Conservation (phyloP, 2,329 filamentous ascomycete species). For the Alternaria viburni region DNA sequence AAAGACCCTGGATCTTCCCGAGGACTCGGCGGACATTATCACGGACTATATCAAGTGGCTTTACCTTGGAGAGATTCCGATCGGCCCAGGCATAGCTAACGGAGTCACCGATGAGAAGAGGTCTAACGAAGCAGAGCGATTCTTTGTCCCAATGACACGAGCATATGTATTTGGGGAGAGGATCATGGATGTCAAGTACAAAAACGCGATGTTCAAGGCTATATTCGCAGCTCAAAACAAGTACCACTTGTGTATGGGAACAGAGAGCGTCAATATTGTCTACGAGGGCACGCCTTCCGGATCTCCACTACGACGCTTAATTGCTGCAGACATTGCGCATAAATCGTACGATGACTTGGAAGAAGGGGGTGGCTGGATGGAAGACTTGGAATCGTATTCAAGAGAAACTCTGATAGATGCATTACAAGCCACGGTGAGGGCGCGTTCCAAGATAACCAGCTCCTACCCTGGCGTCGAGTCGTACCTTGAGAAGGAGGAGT, state of each 20-base stretch:
- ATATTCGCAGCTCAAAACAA: background rate
- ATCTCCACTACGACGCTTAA: background rate
- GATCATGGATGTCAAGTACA: background rate
- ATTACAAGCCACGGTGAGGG: too few species aligned
- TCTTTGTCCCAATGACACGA: too few species aligned
- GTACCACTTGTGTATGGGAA: rapidly evolving
- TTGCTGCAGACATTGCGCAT: background rate
- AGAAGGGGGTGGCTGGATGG: background rate
- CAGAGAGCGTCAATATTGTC: background rate
- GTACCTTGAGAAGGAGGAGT: background rate
- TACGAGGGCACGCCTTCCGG: background rate
- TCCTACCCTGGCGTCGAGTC: background rate
- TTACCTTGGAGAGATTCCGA: too few species aligned
- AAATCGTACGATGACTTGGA: too few species aligned
- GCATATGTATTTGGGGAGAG: background rate
- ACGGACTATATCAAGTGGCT: background rate
- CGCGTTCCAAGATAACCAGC: too few species aligned
- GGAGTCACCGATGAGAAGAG: too few species aligned
- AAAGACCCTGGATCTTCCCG: background rate
- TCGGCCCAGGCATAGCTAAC: too few species aligned
- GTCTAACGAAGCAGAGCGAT: background rate
- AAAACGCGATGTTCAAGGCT: rapidly evolving
- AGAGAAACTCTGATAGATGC: too few species aligned
- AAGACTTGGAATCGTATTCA: too few species aligned
- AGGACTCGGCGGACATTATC: background rate